Percentiles rank a stretch among this genome's conserved stretches.
These are phyloP conservation scores for Dothiorella sarmentorum DNA, from an alignment of 2,329 filamentous ascomycete species.

Conservation along the genomic window DNA sequence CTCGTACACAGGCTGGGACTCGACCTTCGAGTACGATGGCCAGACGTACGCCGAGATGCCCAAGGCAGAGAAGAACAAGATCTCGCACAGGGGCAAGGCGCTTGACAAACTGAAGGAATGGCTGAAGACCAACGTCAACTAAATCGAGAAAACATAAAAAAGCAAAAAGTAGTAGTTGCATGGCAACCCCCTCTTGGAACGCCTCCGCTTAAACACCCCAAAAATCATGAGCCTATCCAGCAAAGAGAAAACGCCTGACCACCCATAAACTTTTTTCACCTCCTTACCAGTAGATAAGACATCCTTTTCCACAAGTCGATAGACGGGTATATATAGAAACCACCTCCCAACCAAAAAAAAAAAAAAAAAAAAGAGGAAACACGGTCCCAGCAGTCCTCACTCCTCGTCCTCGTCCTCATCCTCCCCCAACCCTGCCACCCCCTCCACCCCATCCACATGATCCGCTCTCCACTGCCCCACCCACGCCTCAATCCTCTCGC, in stretches of 20 bases:
- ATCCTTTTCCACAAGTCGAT: neutral
- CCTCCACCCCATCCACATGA: conserved; percentile 35
- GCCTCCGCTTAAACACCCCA: no score
- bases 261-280: conserved; percentile 22
- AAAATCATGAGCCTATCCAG: neutral
- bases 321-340: conserved; percentile 14
- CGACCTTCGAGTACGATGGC: conserved; percentile 90
- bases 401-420: conserved; percentile 25
- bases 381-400: conserved; percentile 28
- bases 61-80: conserved; percentile 78
- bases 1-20: conserved; percentile 83
- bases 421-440: conserved; percentile 22
- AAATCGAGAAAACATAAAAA: no score
- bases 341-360: conserved; percentile 18
- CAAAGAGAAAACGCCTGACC: conserved; percentile 15
- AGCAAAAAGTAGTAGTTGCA: neutral
- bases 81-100: conserved; percentile 89
- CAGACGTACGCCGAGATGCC: conserved; percentile 97
- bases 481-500: conserved; percentile 81
- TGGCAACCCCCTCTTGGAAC: neutral
- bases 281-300: neutral
- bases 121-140: conserved; percentile 41
- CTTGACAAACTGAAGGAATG: conserved; percentile 80
- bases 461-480: conserved; percentile 76
- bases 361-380: conserved; percentile 13